Base-by-base conservation (phyloP, 805 yeast genomes). In the Candida sphagnicola region DNA sequence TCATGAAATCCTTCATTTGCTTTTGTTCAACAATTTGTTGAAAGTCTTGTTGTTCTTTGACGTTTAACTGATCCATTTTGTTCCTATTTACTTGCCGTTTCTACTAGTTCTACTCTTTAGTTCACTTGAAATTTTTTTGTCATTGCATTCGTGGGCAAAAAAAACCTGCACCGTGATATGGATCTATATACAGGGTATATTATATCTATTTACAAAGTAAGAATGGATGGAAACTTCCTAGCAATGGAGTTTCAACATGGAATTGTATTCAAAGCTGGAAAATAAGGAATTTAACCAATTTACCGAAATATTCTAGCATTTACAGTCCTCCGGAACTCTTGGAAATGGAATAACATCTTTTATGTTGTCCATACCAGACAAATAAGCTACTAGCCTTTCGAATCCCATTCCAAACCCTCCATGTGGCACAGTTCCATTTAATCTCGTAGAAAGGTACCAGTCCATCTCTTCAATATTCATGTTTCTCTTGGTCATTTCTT, bases 1-100 rank as follows among this genome's bases (percentile, higher is more conserved):
- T 84, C 98, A 93, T 91, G 82, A 91, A 93, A 65, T 91, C 99
- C 67, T 85, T 86, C 96, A 93, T 90, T 70, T 91, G 99, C 75
- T 91, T 91, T 62, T 85, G 90, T 71, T 91, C 99, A 48, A 91
- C 95, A 48, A 91, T 72, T 65, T 83, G 90, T 69, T 89, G 96
- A 69, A 91, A 91, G 55, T 89, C 91, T 68, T 89, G 96, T 70
- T 93, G 98, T 71, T 91, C 99, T 62, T 87, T 85, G 61, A 81
- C 82, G 76, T 91, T 91, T 54, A 91, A 76, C 67, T 87, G 95
- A 59, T 91, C 99, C 99, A 91, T 91, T 38, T 52, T 75, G 51
- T 17, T 26, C 23, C 51, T 32, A 52, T 35, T 10, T 18, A 30
- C 18, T 29, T 25, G 26, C 23, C 10, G 15, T 10, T 8, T 10